Evolutionary conservation across 164 flowering plant species (phyloP), one percentile per base, ranked within the genome.

Genomic region (Chloranthus sessilifolius): DNA sequence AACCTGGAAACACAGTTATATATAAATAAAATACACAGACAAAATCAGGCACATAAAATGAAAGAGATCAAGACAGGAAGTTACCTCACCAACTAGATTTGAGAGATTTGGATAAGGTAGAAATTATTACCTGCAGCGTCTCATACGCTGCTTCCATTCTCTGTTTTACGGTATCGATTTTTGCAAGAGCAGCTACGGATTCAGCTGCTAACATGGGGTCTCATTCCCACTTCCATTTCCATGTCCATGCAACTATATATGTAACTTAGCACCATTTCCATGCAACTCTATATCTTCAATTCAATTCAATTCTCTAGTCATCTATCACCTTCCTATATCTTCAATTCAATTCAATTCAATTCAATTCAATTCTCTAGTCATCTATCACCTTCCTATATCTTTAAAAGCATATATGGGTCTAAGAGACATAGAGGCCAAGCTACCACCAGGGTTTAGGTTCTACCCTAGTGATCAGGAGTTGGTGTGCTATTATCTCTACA

Each of bases 91-190:
- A 45, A 94, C 99, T n/a, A n/a, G n/a, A 46, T 45, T 19, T 27
- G 40, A 37, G 3, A 36, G 50, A 55, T 51, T 37, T 31, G 24
- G 6, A 58, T 14, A 11, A 49, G 27, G 9, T 48, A 43, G 20
- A 43, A 37, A 53, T 52, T 29, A 47, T 24, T 41, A 85, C 99
- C 97, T 94, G 99, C 63, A 94, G 54, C 25, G 97, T 94, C 64
- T 83, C 79, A 67, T 87, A 85, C 6, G 99, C 97, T 41, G 95
- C 85, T 73, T 94, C 97, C 99, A 94, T 94, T 62, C 97, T 74
- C 64, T 83, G 87, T 67, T 89, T 89, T 48, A 89, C 99, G 14
- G 69, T 80, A 52, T 94, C 97, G 43, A 94, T 84, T 76, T 83
- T 89, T 5, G 99, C 88, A 54, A 94, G 87, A 9, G 96, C 88